Evolutionary conservation across 2,329 filamentous ascomycete species (phyloP).

Genomic region (Aspergillus sp.): DNA sequence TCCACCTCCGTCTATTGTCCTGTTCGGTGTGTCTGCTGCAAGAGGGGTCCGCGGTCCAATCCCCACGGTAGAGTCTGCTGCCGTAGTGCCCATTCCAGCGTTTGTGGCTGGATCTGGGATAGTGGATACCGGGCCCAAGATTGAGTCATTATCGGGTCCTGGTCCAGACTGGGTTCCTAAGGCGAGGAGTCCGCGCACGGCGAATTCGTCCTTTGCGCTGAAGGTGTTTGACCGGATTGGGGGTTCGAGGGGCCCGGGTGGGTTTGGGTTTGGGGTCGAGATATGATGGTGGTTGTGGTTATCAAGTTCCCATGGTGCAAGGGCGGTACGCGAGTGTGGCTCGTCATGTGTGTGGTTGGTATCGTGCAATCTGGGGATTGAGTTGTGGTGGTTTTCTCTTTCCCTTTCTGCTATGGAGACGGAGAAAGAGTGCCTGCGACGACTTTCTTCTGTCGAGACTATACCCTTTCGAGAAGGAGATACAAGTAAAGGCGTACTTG

Average conservation of each 20-base stretch:
- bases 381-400: too few relatives aligned
- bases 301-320: conserved; percentile 1
- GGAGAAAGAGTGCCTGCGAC: not conserved
- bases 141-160: not conserved
- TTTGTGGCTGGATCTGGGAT: too few relatives aligned
- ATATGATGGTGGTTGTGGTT: not conserved
- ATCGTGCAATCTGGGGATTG: not conserved
- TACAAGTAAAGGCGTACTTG: not conserved
- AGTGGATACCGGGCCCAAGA: not conserved
- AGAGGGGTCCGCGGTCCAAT: too few relatives aligned
- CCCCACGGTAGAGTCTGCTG: too few relatives aligned
- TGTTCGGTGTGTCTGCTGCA: too few relatives aligned
- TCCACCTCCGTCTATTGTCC: too few relatives aligned
- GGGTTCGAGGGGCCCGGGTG: not conserved
- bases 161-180: conserved; percentile 17
- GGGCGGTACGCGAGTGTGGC: not conserved
- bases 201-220: conserved; percentile 27
- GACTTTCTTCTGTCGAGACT: too few relatives aligned
- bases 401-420: not conserved
- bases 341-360: not conserved
- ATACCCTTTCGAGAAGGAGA: not conserved
- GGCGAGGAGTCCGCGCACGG: conserved; percentile 26
- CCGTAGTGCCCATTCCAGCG: too few relatives aligned
- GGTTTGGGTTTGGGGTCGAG: not conserved
- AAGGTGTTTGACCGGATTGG: conserved; percentile 8